Percentiles rank a stretch among this genome's conserved stretches.
Evolutionary conservation across 257 asterid genomes (phyloP).

Genomic region (Thymus quinquecostatus): DNA sequence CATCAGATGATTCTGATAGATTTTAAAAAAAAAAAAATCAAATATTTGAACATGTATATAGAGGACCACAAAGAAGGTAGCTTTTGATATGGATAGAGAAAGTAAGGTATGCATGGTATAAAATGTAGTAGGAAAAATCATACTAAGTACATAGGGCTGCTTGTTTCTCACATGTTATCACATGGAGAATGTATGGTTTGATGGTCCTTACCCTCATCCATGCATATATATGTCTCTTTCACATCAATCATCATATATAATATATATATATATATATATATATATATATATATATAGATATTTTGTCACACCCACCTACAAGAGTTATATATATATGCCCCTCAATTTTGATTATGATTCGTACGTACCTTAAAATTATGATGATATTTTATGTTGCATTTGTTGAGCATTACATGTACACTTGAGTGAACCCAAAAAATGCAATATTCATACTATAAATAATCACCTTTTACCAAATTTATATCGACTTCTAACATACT

Average conservation of each 20-base stretch:
- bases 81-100: too few species aligned
- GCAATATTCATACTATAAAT: too few species aligned
- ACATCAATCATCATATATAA: slow-evolving; percentile 13
- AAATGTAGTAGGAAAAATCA: neutral
- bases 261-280: too few species aligned
- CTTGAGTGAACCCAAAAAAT: too few species aligned
- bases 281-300: neutral
- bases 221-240: slow-evolving; percentile 24
- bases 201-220: slow-evolving; percentile 45
- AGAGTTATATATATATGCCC: neutral
- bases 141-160: neutral
- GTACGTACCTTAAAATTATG: too few species aligned
- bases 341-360: neutral
- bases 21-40: too few species aligned
- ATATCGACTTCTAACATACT: too few species aligned
- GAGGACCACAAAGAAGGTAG: slow-evolving; percentile 39
- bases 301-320: neutral
- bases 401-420: too few species aligned
- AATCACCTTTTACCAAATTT: too few species aligned
- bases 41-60: neutral
- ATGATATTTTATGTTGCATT: neutral
- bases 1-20: too few species aligned
- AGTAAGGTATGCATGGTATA: neutral
- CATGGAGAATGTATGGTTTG: slow-evolving; percentile 51
- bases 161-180: slow-evolving; percentile 50